phyloP scores from a whole-genome alignment of 2,329 filamentous ascomycete species.

The Cytospora chrysosperma region DNA sequence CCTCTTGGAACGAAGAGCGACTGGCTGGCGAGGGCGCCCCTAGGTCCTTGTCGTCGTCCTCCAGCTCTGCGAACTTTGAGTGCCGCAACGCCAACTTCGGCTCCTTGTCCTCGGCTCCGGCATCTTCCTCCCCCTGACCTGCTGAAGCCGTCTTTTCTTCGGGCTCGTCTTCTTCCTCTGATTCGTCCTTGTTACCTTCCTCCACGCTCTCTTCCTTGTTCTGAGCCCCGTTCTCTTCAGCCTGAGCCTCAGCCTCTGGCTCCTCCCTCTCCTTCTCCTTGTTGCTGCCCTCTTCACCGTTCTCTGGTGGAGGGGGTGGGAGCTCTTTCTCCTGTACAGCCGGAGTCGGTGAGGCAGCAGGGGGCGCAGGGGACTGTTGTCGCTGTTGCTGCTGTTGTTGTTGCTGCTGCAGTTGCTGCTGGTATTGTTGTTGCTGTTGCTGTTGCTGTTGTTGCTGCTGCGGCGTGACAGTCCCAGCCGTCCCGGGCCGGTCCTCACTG shows the following conservation, averaged over 20 bases:
- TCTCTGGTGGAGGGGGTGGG: conserved; percentile 28
- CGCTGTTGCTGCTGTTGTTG: conserved; percentile 29
- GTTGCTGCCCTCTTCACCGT: conserved; percentile 28
- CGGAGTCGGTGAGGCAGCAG: conserved; percentile 24
- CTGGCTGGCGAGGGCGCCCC: conserved; percentile 49
- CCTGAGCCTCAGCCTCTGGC: conserved; percentile 17
- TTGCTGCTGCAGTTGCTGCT: conserved; percentile 25
- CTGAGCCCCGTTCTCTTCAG: conserved; percentile 25
- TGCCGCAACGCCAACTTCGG: conserved; percentile 54
- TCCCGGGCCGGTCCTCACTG: conserved; percentile 33
- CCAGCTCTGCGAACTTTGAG: conserved; percentile 29
- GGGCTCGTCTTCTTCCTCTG: conserved; percentile 33
- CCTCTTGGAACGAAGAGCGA: conserved; percentile 62
- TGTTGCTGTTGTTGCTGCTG: conserved; percentile 29
- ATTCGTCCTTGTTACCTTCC: conserved; percentile 29
- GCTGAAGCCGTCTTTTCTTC: conserved; percentile 39
- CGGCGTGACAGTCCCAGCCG: conserved; percentile 23
- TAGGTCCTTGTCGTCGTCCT: conserved; percentile 40
- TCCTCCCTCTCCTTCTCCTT: conserved; percentile 25
- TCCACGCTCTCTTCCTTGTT: conserved; percentile 34
- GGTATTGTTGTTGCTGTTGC: conserved; percentile 28
- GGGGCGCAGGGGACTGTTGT: conserved; percentile 25
- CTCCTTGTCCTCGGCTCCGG: conserved; percentile 54
- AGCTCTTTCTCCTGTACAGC: conserved; percentile 36
- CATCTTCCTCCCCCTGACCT: conserved; percentile 53